Conservation (phyloP, 2,329 filamentous ascomycete species). For the Aplosporella prunicola region DNA sequence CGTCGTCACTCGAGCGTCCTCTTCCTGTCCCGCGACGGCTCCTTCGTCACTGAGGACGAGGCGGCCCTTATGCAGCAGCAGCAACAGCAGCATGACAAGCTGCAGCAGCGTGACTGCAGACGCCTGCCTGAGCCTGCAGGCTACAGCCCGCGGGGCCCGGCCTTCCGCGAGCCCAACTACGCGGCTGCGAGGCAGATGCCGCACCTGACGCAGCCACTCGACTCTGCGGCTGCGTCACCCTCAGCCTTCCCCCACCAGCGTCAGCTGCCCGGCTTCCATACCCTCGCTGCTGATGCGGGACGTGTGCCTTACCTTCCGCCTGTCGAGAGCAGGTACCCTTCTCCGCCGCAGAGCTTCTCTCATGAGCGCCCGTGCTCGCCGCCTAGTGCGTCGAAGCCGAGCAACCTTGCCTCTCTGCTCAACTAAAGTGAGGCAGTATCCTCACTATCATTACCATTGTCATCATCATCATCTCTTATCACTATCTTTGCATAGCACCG, state of each 20-base stretch:
- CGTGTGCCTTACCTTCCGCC: conserved; percentile 15
- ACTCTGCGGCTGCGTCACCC: conserved; percentile 19
- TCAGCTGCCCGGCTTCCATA: conserved; percentile 24
- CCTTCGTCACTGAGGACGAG: conserved; percentile 27
- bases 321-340: conserved; percentile 4
- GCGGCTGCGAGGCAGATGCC: background rate
- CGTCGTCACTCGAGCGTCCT: conserved; percentile 26
- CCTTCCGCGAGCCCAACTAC: conserved; percentile 10
- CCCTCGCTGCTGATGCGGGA: conserved; percentile 20
- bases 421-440: background rate
- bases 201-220: conserved; percentile 23
- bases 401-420: conserved; percentile 6
- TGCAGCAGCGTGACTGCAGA: conserved; percentile 14
- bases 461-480: background rate
- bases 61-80: conserved; percentile 1
- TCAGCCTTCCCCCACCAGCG: conserved; percentile 22
- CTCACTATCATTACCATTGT: background rate
- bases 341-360: too few species aligned
- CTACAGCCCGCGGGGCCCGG: background rate
- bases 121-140: background rate
- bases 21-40: conserved; percentile 29
- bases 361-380: too few species aligned
- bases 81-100: conserved; percentile 20
- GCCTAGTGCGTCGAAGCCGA: conserved; percentile 1
- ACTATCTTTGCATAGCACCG: conserved; percentile 8